Percentiles rank a stretch among this genome's conserved stretches.
Evolutionary conservation across 129 eudicot species (phyloP).

Genomic region (Centella asiatica): DNA sequence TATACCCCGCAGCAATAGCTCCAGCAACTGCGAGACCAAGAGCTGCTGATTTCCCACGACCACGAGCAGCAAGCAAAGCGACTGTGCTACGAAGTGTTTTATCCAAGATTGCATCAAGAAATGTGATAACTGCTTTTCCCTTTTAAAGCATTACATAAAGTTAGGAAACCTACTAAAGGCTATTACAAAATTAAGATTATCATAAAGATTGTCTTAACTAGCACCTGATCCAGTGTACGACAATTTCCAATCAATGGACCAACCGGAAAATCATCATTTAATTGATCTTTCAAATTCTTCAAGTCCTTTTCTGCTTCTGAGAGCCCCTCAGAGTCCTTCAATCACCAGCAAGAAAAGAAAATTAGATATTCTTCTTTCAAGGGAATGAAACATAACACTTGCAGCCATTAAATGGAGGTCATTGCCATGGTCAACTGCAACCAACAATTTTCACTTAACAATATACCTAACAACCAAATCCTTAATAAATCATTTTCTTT

Average conservation of each 20-base stretch:
- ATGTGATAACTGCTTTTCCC: conserved; percentile 95
- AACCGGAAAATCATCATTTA: conserved; percentile 78
- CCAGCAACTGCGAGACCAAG: conserved; percentile 96
- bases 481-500: too few relatives aligned
- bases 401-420: conserved; percentile 10
- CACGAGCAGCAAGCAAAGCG: conserved; percentile 92
- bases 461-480: too few relatives aligned
- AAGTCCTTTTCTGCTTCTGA: conserved; percentile 72
- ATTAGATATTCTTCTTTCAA: conserved; percentile 5
- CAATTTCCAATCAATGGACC: conserved; percentile 79
- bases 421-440: not conserved
- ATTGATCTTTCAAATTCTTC: conserved; percentile 74
- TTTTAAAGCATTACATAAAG: conserved; percentile 8
- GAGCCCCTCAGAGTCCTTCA: conserved; percentile 74
- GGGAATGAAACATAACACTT: conserved; percentile 2
- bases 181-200: not conserved
- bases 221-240: conserved; percentile 85
- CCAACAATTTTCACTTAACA: too few relatives aligned
- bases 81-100: conserved; percentile 87
- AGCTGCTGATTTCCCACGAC: conserved; percentile 98
- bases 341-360: conserved; percentile 21
- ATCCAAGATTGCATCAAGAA: conserved; percentile 89
- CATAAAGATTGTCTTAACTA: not conserved
- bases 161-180: not conserved
- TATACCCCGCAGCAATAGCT: conserved; percentile 91